These are phyloP conservation scores for Suillus cothurnatus DNA, from an alignment of 768 basidiomycete genomes.

Conservation along the genomic window DNA sequence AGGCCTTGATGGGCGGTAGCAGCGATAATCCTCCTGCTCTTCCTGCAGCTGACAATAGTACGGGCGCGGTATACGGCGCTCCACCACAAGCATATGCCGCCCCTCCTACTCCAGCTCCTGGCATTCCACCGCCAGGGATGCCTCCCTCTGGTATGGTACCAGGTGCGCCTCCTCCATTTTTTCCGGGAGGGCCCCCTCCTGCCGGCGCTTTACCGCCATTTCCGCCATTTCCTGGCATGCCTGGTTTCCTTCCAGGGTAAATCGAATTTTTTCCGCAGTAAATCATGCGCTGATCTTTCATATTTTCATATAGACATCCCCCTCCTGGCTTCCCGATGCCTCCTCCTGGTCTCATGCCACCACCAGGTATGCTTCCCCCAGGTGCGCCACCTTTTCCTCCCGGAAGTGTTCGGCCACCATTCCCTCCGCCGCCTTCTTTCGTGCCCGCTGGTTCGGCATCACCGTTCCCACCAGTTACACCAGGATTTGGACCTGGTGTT, in stretches of 20 bases:
- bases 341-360: conserved; percentile 41
- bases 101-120: conserved; percentile 38
- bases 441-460: conserved; percentile 32
- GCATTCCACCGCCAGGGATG: conserved; percentile 29
- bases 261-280: conserved; percentile 25
- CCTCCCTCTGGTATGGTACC: conserved; percentile 43
- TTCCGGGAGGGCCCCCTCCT: conserved; percentile 41
- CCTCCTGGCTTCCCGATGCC: conserved; percentile 59
- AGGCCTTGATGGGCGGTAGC: conserved; percentile 82
- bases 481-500: conserved; percentile 17
- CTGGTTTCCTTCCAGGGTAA: conserved; percentile 61
- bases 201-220: conserved; percentile 43
- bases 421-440: conserved; percentile 39
- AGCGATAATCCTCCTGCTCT: conserved; percentile 35
- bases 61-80: conserved; percentile 71
- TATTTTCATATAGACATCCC: conserved; percentile 38
- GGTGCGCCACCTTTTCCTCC: conserved; percentile 40
- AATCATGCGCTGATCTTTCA: conserved; percentile 17
- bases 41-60: conserved; percentile 41
- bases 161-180: conserved; percentile 45
- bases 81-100: conserved; percentile 70
- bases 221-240: conserved; percentile 45
- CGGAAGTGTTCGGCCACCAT: conserved; percentile 38
- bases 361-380: conserved; percentile 40
- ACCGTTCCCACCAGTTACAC: conserved; percentile 30